phyloP scores from a whole-genome alignment of 306 rosid genomes.

The Cicer chorassanicum region DNA sequence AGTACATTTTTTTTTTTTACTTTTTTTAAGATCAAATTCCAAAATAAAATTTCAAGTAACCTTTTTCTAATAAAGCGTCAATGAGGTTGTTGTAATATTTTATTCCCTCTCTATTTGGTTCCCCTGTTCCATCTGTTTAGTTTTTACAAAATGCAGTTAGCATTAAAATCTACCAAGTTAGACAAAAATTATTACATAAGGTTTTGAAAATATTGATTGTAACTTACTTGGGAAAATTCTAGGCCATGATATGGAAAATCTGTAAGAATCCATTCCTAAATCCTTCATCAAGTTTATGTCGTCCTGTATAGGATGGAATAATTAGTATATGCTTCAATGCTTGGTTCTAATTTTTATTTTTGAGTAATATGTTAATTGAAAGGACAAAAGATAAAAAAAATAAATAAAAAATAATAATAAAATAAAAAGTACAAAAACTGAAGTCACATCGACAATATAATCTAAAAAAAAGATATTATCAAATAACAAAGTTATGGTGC shows the following conservation, averaged over 20 bases:
- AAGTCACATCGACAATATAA: conserved; percentile 32
- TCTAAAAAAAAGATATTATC: neutral
- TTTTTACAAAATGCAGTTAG: conserved; percentile 37
- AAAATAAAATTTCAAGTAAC: conserved; percentile 48
- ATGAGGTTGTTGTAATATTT: conserved; percentile 77
- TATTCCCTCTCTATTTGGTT: conserved; percentile 76
- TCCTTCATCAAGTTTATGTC: conserved; percentile 90
- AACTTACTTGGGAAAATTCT: conserved; percentile 94
- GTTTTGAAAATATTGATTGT: conserved; percentile 11
- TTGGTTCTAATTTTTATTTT: conserved; percentile 16
- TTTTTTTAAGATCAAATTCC: conserved; percentile 25
- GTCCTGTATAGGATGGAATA: conserved; percentile 56
- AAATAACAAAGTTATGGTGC: neutral
- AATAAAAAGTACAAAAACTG: neutral
- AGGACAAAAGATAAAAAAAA: neutral
- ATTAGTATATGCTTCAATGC: conserved; percentile 34
- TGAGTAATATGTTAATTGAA: neutral
- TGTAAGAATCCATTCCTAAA: conserved; percentile 91
- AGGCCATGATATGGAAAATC: conserved; percentile 94
- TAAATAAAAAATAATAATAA: too few species aligned
- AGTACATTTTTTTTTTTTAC: neutral
- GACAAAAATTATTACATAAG: neutral
- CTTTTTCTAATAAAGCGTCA: conserved; percentile 81
- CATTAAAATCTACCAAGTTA: neutral
- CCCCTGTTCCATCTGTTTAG: conserved; percentile 82